Base-by-base conservation (phyloP, 176 grass and related monocot species). In the Oryza officinalis region DNA sequence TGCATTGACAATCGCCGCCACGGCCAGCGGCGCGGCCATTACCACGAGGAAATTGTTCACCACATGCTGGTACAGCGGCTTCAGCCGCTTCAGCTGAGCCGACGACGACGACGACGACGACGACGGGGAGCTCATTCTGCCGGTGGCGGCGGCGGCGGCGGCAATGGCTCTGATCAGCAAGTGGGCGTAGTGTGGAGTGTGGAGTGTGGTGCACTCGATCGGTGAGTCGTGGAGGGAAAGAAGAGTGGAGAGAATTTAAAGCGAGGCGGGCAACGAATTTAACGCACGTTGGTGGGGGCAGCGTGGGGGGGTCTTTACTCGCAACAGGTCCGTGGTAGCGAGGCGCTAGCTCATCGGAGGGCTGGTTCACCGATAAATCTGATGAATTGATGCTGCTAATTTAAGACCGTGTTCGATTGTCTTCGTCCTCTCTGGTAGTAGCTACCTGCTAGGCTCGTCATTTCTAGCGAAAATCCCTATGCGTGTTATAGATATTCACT, bases 21-120 rank as follows among this genome's bases (percentile, higher is more conserved):
- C 85, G 32, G 78, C 87, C 13, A 94, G 10, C 49, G 92, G 86
- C 65, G 81, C 86, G 0, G 87, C 85, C 13, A 91, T 4, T 35
- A 91, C 76, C 64, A 69, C 63, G 0, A 94, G 52, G 75, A 94
- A 88, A 69, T 94, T 84, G 79, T 94, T 88, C 77, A 91, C 88
- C 67, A 91, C 83, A 35, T 80, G 74, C 38, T 91, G 86, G 79
- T 94, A 94, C 38, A 78, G 63, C 49, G 77, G 71, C 71, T 92
- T 89, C 1, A 92, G 84, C 25, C 71, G 75, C 85, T 63, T 91
- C 4, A 86, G 70, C 57, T 60, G 81, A 3, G 57, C 37, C 35
- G 66, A 17, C 20, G 74, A 25, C 3, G 57, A 28, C 35, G 66
- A 17, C 26, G 74, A 25, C 35, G 66, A 17, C 26, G 74, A 25